Conservation (phyloP, 2,329 filamentous ascomycete genomes). For the Verticillium albo-atrum region DNA sequence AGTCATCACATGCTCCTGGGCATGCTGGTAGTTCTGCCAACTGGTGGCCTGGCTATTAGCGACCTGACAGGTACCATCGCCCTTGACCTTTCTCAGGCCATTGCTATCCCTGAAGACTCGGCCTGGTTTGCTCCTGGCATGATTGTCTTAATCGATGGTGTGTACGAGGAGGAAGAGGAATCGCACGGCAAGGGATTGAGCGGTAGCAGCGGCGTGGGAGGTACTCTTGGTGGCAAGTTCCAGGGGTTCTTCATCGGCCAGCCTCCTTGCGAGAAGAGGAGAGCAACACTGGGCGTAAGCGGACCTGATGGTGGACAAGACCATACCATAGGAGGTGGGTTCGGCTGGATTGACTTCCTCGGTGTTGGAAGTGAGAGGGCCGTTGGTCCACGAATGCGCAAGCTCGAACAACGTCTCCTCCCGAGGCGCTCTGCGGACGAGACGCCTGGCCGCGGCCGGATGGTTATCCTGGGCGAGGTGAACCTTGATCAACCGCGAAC, state of each 20-base stretch:
- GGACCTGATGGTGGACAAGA: slow-evolving; percentile 53
- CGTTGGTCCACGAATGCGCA: slow-evolving; percentile 76
- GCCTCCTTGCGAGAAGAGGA: slow-evolving; percentile 83
- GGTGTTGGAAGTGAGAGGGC: slow-evolving; percentile 87
- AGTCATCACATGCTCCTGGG: slow-evolving; percentile 83
- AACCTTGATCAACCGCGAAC: slow-evolving; percentile 82
- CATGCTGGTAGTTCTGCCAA: slow-evolving; percentile 74
- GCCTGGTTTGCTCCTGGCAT: slow-evolving; percentile 94
- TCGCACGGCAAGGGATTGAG: slow-evolving; percentile 66
- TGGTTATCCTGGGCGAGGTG: slow-evolving; percentile 80
- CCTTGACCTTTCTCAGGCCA: slow-evolving; percentile 76
- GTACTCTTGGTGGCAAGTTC: slow-evolving; percentile 87
- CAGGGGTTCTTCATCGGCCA: slow-evolving; percentile 87
- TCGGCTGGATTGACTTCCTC: slow-evolving; percentile 96
- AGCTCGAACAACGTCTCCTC: slow-evolving; percentile 67
- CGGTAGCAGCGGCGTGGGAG: slow-evolving; percentile 77
- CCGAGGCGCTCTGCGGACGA: slow-evolving; percentile 28
- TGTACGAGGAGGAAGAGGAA: slow-evolving; percentile 91
- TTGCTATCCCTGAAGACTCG: slow-evolving; percentile 76
- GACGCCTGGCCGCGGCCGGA: slow-evolving; percentile 38
- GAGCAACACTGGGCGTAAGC: slow-evolving; percentile 70
- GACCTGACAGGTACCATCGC: slow-evolving; percentile 86
- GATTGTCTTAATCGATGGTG: slow-evolving; percentile 90
- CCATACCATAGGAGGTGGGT: slow-evolving; percentile 69
- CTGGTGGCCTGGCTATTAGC: slow-evolving; percentile 75